These are phyloP conservation scores for Phtheirospermum japonicum DNA, from an alignment of 257 asterid genomes.

Conservation along the genomic window DNA sequence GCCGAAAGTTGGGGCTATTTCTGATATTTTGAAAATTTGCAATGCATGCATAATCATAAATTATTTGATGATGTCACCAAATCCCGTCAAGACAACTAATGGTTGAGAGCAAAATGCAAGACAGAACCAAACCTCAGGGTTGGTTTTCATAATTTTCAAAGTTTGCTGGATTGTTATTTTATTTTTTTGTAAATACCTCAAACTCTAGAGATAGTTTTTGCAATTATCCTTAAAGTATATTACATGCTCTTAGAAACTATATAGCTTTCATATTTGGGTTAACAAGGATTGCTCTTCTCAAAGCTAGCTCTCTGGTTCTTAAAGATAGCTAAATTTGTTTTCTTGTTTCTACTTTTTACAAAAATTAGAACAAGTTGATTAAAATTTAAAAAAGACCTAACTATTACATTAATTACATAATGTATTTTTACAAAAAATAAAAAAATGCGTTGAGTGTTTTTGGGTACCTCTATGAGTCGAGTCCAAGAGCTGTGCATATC, in stretches of 20 bases:
- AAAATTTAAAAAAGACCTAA: too few relatives aligned
- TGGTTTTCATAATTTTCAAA: background rate
- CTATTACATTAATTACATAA: too few relatives aligned
- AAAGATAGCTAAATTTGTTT: too few relatives aligned
- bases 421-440: too few relatives aligned
- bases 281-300: conserved; percentile 96
- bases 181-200: background rate
- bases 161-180: background rate
- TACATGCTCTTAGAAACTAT: conserved; percentile 49
- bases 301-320: conserved; percentile 96
- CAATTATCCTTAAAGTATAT: background rate
- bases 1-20: background rate
- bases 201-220: background rate
- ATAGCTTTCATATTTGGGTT: conserved; percentile 90
- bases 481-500: too few relatives aligned
- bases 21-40: too few relatives aligned
- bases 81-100: background rate
- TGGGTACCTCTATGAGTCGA: too few relatives aligned
- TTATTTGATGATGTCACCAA: background rate
- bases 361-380: too few relatives aligned
- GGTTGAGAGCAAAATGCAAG: background rate
- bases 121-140: background rate
- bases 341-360: too few relatives aligned
- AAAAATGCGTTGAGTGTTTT: too few relatives aligned
- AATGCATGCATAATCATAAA: too few relatives aligned